Conservation (phyloP, 1,284 basidiomycete genomes). For the Ceratobasidium sp. region DNA sequence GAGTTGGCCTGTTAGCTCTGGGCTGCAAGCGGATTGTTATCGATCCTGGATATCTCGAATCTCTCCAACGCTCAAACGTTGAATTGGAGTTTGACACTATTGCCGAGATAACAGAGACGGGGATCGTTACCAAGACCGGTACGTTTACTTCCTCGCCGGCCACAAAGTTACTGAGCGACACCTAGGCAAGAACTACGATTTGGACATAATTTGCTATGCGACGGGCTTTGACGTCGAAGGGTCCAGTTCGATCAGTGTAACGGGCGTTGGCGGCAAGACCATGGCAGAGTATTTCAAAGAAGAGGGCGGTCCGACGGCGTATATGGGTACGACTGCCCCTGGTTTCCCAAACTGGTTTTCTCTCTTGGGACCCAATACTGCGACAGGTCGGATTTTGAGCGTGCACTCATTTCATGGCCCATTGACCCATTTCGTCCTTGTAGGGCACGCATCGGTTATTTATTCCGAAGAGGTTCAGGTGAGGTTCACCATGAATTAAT, state of each 20-base stretch:
- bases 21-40: slow-evolving; percentile 68
- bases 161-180: too few relatives aligned
- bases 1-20: slow-evolving; percentile 40
- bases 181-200: slow-evolving; percentile 38
- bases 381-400: background rate
- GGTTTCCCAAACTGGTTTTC: slow-evolving; percentile 65
- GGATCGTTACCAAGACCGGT: slow-evolving; percentile 59
- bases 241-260: slow-evolving; percentile 10
- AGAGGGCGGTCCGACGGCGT: slow-evolving; percentile 62
- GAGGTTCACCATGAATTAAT: too few relatives aligned
- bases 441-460: slow-evolving; percentile 18
- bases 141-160: background rate
- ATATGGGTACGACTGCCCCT: slow-evolving; percentile 62
- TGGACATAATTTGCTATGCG: slow-evolving; percentile 46
- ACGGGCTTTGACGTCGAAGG: slow-evolving; percentile 46
- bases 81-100: slow-evolving; percentile 61
- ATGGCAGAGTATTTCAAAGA: slow-evolving; percentile 59
- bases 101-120: slow-evolving; percentile 58
- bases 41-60: slow-evolving; percentile 64
- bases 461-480: slow-evolving; percentile 33
- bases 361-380: slow-evolving; percentile 57
- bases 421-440: background rate
- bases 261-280: slow-evolving; percentile 52
- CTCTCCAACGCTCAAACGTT: slow-evolving; percentile 65
- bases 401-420: background rate